phyloP scores from a whole-genome alignment of 768 basidiomycete species.

The Zangia roseola region DNA sequence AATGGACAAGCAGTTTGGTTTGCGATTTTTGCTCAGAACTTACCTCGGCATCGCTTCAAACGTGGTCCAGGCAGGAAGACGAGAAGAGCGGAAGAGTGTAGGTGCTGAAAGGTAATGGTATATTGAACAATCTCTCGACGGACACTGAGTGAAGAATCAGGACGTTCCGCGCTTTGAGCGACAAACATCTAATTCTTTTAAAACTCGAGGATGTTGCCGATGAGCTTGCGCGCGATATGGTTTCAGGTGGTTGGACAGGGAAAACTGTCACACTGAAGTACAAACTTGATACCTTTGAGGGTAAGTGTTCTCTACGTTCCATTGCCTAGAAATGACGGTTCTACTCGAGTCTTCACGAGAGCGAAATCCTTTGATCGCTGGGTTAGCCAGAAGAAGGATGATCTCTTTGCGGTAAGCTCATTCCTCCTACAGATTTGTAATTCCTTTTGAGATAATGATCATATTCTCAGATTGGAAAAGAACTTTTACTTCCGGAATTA shows the following conservation, averaged over 20 bases:
- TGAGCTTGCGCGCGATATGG: constrained; percentile 81
- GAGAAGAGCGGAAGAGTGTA: constrained; percentile 89
- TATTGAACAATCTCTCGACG: background rate
- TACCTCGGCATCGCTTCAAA: constrained; percentile 89
- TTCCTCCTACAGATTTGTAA: background rate
- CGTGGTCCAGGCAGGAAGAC: constrained; percentile 65
- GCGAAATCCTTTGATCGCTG: constrained; percentile 78
- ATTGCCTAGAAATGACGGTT: constrained; percentile 6
- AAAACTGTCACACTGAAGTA: constrained; percentile 90
- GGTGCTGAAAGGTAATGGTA: constrained; percentile 75
- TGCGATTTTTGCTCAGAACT: constrained; percentile 70
- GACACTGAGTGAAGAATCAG: constrained; percentile 42
- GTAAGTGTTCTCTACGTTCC: constrained; percentile 32
- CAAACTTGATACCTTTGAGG: constrained; percentile 89
- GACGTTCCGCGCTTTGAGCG: constrained; percentile 69
- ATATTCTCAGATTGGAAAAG: constrained; percentile 66
- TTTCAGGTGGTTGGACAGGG: constrained; percentile 76
- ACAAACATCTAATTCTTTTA: constrained; percentile 63
- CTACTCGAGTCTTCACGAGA: constrained; percentile 65
- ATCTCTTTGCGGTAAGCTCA: constrained; percentile 65
- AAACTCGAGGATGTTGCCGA: constrained; percentile 81
- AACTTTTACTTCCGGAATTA: constrained; percentile 76
- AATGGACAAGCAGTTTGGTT: constrained; percentile 87
- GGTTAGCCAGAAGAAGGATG: constrained; percentile 72
- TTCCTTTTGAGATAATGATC: constrained; percentile 1